A percentile compares a stretch with the other conserved stretches of the same genome.
Evolutionary conservation across 495 filamentous ascomycete genomes (phyloP).

Genomic region (Penicillium coprophilum): DNA sequence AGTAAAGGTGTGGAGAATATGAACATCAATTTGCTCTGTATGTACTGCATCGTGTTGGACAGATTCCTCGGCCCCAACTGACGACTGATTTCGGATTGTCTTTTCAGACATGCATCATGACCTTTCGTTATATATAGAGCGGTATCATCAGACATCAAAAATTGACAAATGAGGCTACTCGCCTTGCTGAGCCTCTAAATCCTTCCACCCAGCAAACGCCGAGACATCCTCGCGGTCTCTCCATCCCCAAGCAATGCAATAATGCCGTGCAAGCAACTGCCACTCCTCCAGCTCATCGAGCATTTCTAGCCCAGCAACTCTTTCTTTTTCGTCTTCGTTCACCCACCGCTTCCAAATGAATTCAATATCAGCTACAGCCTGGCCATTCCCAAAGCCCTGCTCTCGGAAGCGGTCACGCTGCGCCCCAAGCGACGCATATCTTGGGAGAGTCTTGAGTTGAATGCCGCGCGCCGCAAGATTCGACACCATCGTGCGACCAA

Average conservation of each 20-base stretch:
- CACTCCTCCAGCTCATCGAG: conserved; percentile 97
- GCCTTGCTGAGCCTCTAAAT: conserved; percentile 28
- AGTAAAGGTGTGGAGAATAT: not conserved
- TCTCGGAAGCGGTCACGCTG: conserved; percentile 64
- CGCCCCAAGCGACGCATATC: conserved; percentile 61
- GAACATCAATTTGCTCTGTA: not conserved
- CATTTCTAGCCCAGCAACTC: conserved; percentile 78
- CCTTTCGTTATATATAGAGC: conserved; percentile 7
- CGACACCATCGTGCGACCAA: conserved; percentile 84
- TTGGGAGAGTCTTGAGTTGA: conserved; percentile 74
- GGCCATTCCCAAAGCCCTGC: conserved; percentile 58
- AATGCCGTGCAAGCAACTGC: conserved; percentile 82
- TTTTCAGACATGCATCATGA: conserved; percentile 3
- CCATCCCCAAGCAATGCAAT: conserved; percentile 87
- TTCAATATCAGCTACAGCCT: conserved; percentile 65
- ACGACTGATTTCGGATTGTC: conserved; percentile 9
- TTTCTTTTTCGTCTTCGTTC: conserved; percentile 66
- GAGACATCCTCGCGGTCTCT: conserved; percentile 39
- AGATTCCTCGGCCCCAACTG: not conserved
- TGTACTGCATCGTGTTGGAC: not conserved
- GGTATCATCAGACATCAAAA: conserved; percentile 2
- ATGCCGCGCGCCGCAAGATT: conserved; percentile 88
- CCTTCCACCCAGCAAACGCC: conserved; percentile 44
- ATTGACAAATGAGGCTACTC: conserved; percentile 13
- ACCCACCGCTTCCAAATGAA: conserved; percentile 78